Evolutionary conservation across 257 asterid species (phyloP).

Genomic region (Gardenia jasminoides): DNA sequence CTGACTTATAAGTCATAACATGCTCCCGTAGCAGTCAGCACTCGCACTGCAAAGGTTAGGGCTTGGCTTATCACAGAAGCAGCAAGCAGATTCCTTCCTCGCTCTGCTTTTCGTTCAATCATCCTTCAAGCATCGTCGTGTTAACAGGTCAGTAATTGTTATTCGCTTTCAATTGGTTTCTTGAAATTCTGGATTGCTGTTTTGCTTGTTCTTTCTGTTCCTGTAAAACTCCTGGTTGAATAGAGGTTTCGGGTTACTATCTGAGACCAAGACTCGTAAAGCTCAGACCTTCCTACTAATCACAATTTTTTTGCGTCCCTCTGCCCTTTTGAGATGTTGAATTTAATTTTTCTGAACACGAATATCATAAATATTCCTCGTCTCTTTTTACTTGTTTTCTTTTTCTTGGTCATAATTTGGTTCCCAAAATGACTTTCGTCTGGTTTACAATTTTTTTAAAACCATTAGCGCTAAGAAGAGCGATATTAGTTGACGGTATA

Average conservation of each 20-base stretch:
- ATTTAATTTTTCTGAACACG: not conserved
- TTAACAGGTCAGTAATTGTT: not conserved
- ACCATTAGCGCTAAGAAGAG: no score
- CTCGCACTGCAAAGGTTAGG: not conserved
- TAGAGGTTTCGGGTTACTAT: not conserved
- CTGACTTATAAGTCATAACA: not conserved
- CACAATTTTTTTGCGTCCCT: not conserved
- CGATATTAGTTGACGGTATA: not conserved
- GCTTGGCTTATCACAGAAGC: not conserved
- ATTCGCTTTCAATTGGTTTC: not conserved
- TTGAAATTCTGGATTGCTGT: not conserved
- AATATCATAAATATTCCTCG: not conserved
- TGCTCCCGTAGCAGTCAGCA: no score
- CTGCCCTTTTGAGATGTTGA: not conserved
- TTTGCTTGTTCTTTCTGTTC: not conserved
- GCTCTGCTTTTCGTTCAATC: not conserved
- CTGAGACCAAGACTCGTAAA: not conserved
- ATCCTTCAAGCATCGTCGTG: not conserved
- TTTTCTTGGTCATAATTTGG: not conserved
- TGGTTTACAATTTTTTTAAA: no score
- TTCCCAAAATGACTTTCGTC: no score
- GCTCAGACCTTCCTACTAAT: not conserved
- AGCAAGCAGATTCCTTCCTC: not conserved
- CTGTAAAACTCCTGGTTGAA: not conserved
- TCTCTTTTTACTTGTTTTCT: not conserved